A percentile compares a stretch with the other conserved stretches of the same genome.
phyloP scores from a whole-genome alignment of 805 yeast species.

The Sungouiozyma ichnusensis region DNA sequence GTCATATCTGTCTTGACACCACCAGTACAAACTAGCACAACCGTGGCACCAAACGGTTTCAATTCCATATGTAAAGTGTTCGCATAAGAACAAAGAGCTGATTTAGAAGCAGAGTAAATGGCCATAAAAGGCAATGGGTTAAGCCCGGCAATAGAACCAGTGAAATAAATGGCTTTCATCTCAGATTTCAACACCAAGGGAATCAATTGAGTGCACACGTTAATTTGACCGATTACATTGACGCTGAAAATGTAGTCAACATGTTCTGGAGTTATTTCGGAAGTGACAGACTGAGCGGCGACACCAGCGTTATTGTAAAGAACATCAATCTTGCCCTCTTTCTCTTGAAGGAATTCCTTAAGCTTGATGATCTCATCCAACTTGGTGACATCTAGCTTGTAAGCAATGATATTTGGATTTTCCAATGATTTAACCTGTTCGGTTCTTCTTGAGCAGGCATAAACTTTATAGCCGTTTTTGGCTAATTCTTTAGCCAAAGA shows the following conservation, averaged over 20 bases:
- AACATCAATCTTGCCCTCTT: constrained; percentile 43
- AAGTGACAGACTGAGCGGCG: constrained; percentile 57
- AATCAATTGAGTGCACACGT: constrained; percentile 47
- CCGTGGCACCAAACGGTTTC: constrained; percentile 60
- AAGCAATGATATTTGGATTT: constrained; percentile 30
- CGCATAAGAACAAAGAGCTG: constrained; percentile 66
- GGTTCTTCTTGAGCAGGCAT: constrained; percentile 62
- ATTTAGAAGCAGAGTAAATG: constrained; percentile 55
- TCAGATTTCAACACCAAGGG: constrained; percentile 47
- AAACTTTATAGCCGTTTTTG: constrained; percentile 40
- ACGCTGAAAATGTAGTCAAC: constrained; percentile 44
- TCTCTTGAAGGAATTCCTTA: constrained; percentile 31
- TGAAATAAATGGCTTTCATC: constrained; percentile 53
- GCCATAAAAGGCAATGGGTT: constrained; percentile 60
- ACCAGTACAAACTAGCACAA: constrained; percentile 60
- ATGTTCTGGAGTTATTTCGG: constrained; percentile 49
- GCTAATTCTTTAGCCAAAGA: constrained; percentile 38
- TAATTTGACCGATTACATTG: constrained; percentile 59
- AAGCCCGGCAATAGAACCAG: constrained; percentile 61
- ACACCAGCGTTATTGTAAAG: constrained; percentile 70
- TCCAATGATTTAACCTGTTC: constrained; percentile 43
- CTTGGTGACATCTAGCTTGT: constrained; percentile 48
- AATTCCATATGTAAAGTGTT: constrained; percentile 51
- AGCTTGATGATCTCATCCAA: constrained; percentile 36
- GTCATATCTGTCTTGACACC: constrained; percentile 49